Percentiles rank a stretch among this genome's conserved stretches.
Conservation (phyloP, 2,329 filamentous ascomycete species). For the Alternaria sp. region DNA sequence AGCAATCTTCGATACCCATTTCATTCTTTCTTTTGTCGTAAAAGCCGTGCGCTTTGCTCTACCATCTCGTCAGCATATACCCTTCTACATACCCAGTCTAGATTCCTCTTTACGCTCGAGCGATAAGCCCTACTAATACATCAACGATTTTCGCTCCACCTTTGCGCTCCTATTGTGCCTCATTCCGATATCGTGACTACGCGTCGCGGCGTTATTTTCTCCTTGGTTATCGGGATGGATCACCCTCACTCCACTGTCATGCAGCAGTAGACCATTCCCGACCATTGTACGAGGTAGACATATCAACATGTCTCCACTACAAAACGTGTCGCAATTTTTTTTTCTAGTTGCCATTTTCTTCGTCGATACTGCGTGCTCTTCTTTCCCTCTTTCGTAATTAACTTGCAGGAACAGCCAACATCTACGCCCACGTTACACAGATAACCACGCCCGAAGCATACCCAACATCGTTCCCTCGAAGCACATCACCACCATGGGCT, state of each 20-base stretch:
- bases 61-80: constrained; percentile 11
- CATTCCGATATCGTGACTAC: neutral
- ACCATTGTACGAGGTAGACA: constrained; percentile 3
- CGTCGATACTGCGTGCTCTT: neutral
- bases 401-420: neutral
- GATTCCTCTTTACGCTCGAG: constrained; percentile 7
- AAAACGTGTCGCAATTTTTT: constrained; percentile 6
- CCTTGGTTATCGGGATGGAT: constrained; percentile 21
- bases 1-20: constrained; percentile 20
- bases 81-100: constrained; percentile 15
- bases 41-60: constrained; percentile 9
- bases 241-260: constrained; percentile 16
- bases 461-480: neutral
- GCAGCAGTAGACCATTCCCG: constrained; percentile 24
- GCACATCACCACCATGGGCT: constrained; percentile 22
- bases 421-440: neutral
- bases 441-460: neutral
- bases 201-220: constrained; percentile 12
- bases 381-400: neutral
- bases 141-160: neutral
- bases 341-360: constrained; percentile 1
- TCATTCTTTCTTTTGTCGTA: constrained; percentile 16
- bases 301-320: constrained; percentile 12
- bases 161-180: neutral
- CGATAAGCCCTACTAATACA: constrained; percentile 15